Conservation (phyloP, 345 rosid genomes). For the Melaleuca alternifolia region DNA sequence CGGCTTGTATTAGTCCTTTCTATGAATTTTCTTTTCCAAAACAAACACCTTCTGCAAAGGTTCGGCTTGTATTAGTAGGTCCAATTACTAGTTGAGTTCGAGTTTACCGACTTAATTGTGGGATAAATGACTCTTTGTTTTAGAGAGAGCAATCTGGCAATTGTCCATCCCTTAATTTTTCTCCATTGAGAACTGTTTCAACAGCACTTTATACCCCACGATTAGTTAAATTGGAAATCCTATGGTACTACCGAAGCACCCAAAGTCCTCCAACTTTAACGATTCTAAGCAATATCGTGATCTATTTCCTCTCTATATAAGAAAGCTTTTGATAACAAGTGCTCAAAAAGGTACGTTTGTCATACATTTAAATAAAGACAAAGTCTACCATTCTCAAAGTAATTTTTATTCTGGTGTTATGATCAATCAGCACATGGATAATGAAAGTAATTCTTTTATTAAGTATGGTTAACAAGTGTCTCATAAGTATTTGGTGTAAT, state of each 20-base stretch:
- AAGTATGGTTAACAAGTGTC: not conserved
- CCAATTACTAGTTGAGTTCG: too few species aligned
- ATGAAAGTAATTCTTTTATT: not conserved
- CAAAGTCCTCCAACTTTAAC: not conserved
- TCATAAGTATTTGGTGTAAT: not conserved
- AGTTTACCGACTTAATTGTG: too few species aligned
- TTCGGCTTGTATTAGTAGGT: too few species aligned
- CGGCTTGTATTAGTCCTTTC: too few species aligned
- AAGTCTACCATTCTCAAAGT: not conserved
- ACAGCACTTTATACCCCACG: not conserved
- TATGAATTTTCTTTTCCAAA: not conserved
- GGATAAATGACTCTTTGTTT: too few species aligned
- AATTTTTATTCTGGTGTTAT: not conserved
- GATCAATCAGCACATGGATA: not conserved
- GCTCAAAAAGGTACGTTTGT: not conserved
- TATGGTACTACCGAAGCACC: not conserved
- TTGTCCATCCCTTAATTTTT: not conserved
- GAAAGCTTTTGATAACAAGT: not conserved
- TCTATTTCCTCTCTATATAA: not conserved
- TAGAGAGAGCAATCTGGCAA: too few species aligned
- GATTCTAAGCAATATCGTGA: not conserved
- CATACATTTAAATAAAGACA: not conserved
- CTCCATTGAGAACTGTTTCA: not conserved
- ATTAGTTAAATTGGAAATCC: not conserved
- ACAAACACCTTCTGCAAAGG: too few species aligned